phyloP scores from a whole-genome alignment of 129 eudicot genomes.

The Erigeron canadensis region DNA sequence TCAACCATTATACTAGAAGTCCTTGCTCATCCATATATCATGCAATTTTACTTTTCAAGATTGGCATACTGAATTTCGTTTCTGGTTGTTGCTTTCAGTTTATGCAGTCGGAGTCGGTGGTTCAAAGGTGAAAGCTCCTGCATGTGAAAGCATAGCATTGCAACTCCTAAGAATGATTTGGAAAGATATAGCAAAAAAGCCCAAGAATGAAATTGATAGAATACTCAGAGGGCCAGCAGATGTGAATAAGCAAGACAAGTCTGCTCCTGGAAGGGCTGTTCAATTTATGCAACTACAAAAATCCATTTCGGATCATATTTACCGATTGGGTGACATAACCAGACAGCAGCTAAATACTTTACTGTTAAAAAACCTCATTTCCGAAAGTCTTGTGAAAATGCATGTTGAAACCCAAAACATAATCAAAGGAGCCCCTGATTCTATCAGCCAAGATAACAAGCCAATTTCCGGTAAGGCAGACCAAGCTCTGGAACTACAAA shows the following conservation, averaged over 20 bases:
- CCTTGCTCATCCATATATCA: background rate
- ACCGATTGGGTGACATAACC: background rate
- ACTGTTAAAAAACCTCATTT: background rate
- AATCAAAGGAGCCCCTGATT: background rate
- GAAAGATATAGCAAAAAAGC: constrained; percentile 10
- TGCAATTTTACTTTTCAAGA: background rate
- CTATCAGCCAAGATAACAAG: background rate
- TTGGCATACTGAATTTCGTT: background rate
- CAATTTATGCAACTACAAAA: too few species aligned
- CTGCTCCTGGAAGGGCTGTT: too few species aligned
- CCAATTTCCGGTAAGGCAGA: background rate
- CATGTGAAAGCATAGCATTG: constrained; percentile 3
- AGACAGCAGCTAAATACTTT: background rate
- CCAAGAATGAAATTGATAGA: background rate
- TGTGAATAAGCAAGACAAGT: background rate
- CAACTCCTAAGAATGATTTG: constrained; percentile 17
- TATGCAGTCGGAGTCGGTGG: background rate
- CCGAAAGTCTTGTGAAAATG: background rate
- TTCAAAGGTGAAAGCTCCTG: background rate
- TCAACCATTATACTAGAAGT: background rate
- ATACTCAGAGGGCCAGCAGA: constrained; percentile 22
- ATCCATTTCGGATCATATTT: background rate
- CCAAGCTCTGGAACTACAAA: constrained; percentile 15
- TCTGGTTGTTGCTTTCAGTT: constrained; percentile 2
- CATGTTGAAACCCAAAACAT: constrained; percentile 9